Base-by-base conservation (phyloP, 306 rosid genomes). In the Pueraria montana region DNA sequence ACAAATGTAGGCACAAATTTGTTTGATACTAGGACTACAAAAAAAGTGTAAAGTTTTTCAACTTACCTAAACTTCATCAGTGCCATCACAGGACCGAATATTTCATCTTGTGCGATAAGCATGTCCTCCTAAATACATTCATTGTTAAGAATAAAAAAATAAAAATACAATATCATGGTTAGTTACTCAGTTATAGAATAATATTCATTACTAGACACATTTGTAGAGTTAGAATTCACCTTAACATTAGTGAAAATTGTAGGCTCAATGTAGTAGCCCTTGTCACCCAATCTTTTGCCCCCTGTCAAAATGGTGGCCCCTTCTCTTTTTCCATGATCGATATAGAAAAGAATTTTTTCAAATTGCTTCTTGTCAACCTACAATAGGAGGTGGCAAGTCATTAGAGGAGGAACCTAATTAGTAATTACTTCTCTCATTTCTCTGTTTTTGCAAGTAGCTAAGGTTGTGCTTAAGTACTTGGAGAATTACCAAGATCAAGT, bases 231-330 rank as follows among this genome's bases (percentile, higher is more conserved):
- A 24, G 26, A 65, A 75, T 21, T 75, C 64, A 91, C 99, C 94
- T 93, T 87, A 50, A 92, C 94, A 53, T 95, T 84, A 1, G 91
- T 69, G 88, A 96, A 96, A 46, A 96, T 82, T 50, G 99, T 96
- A 49, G 99, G 98, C 62, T 92, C 91, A 38, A 96, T 89, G 88
- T 89, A 96, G 85, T 93, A 96, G 2, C 99, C 99, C 45, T 78
- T 85, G 36, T 83, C 52, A 2, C 98, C 99, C 20, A 92, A 9
- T 23, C 84, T 87, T 32, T 92, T 92, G 7, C 99, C 99, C 3
- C 99, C 99, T 0, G 92, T 86, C 56, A 93, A 58, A 77, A 96
- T 82, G 63, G 98, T 96, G 16, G 98, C 99, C 13, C 99, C 99
- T 87, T 91, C 93, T 56, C 79, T 92, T 78, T 93, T 96, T 50